Percentiles rank a stretch among this genome's conserved stretches.
Conservation (phyloP, 306 rosid species). For the Pyrus communis region DNA sequence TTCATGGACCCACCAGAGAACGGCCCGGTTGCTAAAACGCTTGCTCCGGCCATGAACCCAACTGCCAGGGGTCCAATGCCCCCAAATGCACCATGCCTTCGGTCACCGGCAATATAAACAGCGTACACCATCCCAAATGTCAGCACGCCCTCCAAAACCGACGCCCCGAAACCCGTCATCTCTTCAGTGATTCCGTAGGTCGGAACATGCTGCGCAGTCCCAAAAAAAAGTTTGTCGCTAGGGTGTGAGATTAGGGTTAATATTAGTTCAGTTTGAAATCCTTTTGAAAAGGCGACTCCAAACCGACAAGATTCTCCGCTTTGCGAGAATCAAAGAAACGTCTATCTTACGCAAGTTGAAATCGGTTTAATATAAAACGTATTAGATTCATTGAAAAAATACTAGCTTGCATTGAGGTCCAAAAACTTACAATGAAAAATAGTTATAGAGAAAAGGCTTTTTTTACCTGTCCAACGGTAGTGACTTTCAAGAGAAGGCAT, state of each 20-base stretch:
- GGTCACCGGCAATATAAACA: constrained; percentile 57
- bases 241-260: no score
- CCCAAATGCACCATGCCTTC: constrained; percentile 45
- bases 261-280: no score
- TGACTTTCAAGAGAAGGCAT: constrained; percentile 58
- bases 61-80: constrained; percentile 49
- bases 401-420: no score
- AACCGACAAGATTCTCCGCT: no score
- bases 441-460: neutral
- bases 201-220: constrained; percentile 40
- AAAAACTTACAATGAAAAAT: neutral
- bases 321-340: no score
- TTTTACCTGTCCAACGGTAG: constrained; percentile 67
- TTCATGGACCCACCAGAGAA: constrained; percentile 88
- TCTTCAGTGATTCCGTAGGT: constrained; percentile 55
- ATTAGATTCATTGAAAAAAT: no score
- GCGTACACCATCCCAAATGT: constrained; percentile 74
- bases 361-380: no score
- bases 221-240: no score
- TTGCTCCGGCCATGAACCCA: constrained; percentile 65
- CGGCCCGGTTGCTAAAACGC: constrained; percentile 60
- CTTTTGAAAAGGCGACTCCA: no score
- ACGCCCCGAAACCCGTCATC: constrained; percentile 95
- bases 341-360: no score
- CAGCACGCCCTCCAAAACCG: constrained; percentile 62